These are phyloP conservation scores for Nigrospora sphaerica DNA, from an alignment of 2,329 filamentous ascomycete species.

Conservation along the genomic window DNA sequence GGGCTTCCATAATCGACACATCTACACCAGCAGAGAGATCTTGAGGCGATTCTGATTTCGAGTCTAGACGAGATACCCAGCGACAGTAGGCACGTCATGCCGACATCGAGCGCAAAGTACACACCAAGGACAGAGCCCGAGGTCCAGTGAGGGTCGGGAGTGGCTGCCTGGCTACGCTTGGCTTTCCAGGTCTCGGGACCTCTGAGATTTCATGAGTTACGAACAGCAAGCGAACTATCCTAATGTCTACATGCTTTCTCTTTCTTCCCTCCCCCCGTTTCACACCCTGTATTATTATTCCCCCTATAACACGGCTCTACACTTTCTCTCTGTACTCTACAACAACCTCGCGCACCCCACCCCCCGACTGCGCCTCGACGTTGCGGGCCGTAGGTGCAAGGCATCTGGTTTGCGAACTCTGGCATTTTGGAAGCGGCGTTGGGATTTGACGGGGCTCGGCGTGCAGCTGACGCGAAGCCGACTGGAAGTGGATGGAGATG, in stretches of 20 bases:
- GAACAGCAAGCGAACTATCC: conserved; percentile 13
- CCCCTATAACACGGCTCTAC: conserved; percentile 10
- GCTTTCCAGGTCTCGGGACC: no score
- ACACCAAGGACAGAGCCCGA: no score
- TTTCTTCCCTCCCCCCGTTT: conserved; percentile 8
- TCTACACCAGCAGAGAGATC: conserved; percentile 1
- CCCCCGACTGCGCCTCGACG: conserved; percentile 14
- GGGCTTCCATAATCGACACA: neutral
- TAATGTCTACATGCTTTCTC: conserved; percentile 26
- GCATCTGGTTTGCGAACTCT: no score
- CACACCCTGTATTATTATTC: conserved; percentile 13
- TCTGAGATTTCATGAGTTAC: conserved; percentile 14
- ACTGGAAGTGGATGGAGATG: no score
- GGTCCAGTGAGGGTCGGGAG: no score
- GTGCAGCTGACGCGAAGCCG: no score
- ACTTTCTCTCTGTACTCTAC: conserved; percentile 18
- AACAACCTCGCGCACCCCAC: conserved; percentile 15
- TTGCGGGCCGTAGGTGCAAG: no score
- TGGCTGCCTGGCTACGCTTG: no score
- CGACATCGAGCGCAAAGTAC: no score
- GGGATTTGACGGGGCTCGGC: no score
- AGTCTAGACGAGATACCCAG: conserved; percentile 6
- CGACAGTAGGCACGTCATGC: neutral
- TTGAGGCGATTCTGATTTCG: neutral
- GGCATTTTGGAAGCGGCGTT: no score